phyloP scores from a whole-genome alignment of 2,329 filamentous ascomycete genomes.

The Fusarium liriodendri region DNA sequence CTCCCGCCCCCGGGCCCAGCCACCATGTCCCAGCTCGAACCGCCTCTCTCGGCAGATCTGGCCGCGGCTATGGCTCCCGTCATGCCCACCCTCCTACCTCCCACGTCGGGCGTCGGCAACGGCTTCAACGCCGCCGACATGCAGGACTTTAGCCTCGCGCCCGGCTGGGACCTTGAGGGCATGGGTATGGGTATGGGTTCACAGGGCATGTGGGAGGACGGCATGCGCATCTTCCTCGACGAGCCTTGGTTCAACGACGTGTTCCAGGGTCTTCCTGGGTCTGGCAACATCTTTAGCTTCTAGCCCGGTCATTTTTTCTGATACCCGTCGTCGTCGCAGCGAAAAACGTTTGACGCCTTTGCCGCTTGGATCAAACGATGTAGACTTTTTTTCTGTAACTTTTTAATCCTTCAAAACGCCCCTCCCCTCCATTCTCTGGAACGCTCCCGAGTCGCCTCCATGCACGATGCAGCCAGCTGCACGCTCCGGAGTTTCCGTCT shows the following conservation, averaged over 20 bases:
- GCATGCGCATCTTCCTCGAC: conserved; percentile 50
- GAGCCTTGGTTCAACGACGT: conserved; percentile 55
- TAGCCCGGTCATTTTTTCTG: conserved; percentile 15
- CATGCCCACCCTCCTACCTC: conserved; percentile 31
- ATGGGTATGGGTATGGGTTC: conserved; percentile 43
- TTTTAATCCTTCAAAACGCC: not conserved
- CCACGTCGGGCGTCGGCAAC: conserved; percentile 16
- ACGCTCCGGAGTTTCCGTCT: not conserved
- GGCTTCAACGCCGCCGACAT: conserved; percentile 30
- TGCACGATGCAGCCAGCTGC: conserved; percentile 3
- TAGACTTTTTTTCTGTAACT: conserved; percentile 1
- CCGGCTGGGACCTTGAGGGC: conserved; percentile 46
- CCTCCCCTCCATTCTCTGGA: conserved; percentile 1
- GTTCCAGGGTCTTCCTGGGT: conserved; percentile 50
- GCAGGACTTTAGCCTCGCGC: conserved; percentile 37
- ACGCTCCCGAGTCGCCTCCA: not conserved
- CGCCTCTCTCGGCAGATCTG: conserved; percentile 35
- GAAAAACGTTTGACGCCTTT: not conserved
- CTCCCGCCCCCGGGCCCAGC: not conserved
- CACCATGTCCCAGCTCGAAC: conserved; percentile 22
- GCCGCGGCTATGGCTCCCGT: conserved; percentile 43
- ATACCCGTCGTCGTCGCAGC: not conserved
- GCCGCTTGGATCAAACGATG: conserved; percentile 2
- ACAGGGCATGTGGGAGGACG: conserved; percentile 47
- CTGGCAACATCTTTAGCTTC: conserved; percentile 49